A percentile compares a stretch with the other conserved stretches of the same genome.
Conservation (phyloP, 495 filamentous ascomycete genomes). For the Neurospora sp. region DNA sequence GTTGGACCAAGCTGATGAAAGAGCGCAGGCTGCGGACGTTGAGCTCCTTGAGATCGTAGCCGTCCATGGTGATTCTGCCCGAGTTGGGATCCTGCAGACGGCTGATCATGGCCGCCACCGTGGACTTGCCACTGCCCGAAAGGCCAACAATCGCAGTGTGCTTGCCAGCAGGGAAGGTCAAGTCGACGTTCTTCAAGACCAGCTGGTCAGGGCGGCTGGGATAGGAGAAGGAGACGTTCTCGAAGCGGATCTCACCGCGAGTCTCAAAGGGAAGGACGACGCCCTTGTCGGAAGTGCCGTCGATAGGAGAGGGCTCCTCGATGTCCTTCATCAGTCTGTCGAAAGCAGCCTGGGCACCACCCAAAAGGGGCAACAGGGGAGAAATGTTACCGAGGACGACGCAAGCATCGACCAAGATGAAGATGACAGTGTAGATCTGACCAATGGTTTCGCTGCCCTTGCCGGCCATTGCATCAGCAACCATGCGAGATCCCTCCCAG, state of each 20-base stretch:
- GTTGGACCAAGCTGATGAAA: conserved; percentile 74
- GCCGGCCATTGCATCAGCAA: conserved; percentile 51
- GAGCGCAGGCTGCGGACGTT: conserved; percentile 80
- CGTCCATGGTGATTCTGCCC: conserved; percentile 68
- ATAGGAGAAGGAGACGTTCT: conserved; percentile 79
- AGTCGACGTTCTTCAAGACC: conserved; percentile 67
- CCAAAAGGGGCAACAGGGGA: conserved; percentile 64
- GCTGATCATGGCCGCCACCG: conserved; percentile 78
- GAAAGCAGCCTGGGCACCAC: conserved; percentile 68
- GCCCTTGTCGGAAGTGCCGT: conserved; percentile 55
- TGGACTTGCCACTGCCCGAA: conserved; percentile 63
- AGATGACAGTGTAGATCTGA: conserved; percentile 21
- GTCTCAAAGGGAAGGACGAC: conserved; percentile 56
- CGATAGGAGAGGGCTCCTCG: conserved; percentile 68
- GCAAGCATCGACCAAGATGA: conserved; percentile 21
- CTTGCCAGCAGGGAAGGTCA: conserved; percentile 73
- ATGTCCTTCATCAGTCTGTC: conserved; percentile 82
- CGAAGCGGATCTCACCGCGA: conserved; percentile 64
- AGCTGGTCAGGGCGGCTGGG: conserved; percentile 79
- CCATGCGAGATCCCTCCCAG: conserved; percentile 78
- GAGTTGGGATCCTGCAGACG: conserved; percentile 79
- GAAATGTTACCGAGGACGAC: conserved; percentile 74
- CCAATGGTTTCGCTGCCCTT: conserved; percentile 15
- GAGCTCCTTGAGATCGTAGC: conserved; percentile 62
- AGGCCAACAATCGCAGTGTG: conserved; percentile 62